Evolutionary conservation across 805 yeast species (phyloP), one percentile per base, ranked within the genome.

Genomic region (Pichia rugopelliculosa): DNA sequence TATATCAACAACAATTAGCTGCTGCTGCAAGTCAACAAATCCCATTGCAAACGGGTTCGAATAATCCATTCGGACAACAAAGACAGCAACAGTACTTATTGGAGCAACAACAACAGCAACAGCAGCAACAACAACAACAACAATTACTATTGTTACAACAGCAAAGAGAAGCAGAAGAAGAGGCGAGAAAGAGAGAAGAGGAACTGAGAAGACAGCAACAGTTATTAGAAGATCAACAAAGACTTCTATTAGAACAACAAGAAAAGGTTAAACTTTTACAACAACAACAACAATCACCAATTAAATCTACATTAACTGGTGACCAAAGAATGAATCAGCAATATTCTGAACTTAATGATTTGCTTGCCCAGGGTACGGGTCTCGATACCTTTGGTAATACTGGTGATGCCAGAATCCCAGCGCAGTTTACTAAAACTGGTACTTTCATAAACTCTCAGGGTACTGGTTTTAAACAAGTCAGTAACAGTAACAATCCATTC

Each of bases 311-410:
- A 3, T 65, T 72, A 44, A 76, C 83, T 1, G 83, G 83, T 6
- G 71, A 76, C 24, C 77, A 76, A 58, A 70, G 67, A 49, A 74
- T 79, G 59, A 75, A 78, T 51, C 79, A 77, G 40, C 72, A 76
- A 59, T 67, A 77, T 73, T 71, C 88, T 52, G 90, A 86, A 51
- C 75, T 91, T 60, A 89, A 89, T 68, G 75, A 77, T 46, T 72
- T 90, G 46, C 71, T 91, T 54, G 87, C 93, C 12, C 77, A 80
- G 39, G 97, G 96, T 25, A 87, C 96, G 0, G 97, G 96, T 27
- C 72, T 88, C 48, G 99, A 90, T 68, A 90, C 97, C 0, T 93
- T 87, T 65, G 96, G 96, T 62, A 88, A 87, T 65, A 80, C 84
- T 17, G 96, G 96, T 46, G 82, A 79, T 20, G 65, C 80, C 8